Percentiles rank a stretch among this genome's conserved stretches.
Evolutionary conservation across 164 flowering plant species (phyloP).

Genomic region (Magnolia kwangsiensis): DNA sequence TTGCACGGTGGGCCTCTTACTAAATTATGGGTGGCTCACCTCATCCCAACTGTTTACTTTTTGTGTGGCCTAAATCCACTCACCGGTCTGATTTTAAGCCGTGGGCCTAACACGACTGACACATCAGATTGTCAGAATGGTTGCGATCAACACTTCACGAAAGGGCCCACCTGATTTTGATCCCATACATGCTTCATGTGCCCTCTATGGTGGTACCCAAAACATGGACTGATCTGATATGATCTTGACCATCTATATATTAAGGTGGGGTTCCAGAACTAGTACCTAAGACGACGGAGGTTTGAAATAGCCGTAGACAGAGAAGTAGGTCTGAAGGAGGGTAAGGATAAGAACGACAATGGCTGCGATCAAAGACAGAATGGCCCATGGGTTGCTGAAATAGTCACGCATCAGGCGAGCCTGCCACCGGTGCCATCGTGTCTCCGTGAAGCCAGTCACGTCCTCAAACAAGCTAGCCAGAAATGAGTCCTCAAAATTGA

Average conservation of each 20-base stretch:
- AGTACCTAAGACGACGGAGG: background rate
- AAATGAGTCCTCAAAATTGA: background rate
- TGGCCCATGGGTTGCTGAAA: constrained; percentile 1
- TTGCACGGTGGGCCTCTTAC: too few relatives aligned
- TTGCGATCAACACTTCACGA: background rate
- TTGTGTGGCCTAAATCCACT: too few relatives aligned
- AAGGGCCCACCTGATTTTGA: background rate
- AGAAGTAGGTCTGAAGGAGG: background rate
- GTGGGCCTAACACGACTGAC: too few relatives aligned
- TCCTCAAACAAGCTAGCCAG: background rate
- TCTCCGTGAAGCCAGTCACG: background rate
- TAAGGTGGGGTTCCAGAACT: background rate
- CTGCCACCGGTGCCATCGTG: constrained; percentile 1
- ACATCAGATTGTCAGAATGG: background rate
- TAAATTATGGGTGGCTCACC: too few relatives aligned
- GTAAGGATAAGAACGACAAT: background rate
- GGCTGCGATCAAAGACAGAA: background rate
- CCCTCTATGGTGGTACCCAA: background rate
- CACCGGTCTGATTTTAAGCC: too few relatives aligned
- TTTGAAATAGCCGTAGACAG: background rate
- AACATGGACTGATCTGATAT: background rate
- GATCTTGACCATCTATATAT: background rate
- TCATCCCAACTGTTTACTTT: too few relatives aligned
- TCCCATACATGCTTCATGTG: background rate
- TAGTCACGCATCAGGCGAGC: background rate